These are phyloP conservation scores for Verticillium nubilum DNA, from an alignment of 2,329 filamentous ascomycete genomes.

Conservation along the genomic window DNA sequence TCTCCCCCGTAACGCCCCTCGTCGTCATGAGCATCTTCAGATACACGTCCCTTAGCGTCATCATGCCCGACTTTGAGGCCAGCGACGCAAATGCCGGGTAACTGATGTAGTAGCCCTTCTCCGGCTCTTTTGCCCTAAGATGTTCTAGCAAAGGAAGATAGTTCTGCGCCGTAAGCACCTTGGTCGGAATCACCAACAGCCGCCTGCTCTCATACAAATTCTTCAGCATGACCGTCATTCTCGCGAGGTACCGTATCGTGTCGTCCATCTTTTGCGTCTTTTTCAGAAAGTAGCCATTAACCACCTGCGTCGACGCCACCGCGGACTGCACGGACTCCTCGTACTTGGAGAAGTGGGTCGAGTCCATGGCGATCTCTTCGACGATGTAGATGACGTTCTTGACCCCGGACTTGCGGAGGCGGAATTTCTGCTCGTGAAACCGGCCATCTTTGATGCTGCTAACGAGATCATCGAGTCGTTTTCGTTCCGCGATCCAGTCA, in stretches of 20 bases:
- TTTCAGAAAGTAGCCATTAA: constrained; percentile 76
- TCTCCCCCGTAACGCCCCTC: constrained; percentile 68
- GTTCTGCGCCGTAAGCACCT: constrained; percentile 55
- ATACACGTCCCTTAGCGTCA: constrained; percentile 69
- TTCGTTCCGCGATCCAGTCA: constrained; percentile 77
- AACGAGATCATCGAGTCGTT: constrained; percentile 75
- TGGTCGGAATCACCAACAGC: constrained; percentile 61
- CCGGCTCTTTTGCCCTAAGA: constrained; percentile 46
- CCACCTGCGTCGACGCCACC: constrained; percentile 71
- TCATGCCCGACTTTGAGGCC: constrained; percentile 68
- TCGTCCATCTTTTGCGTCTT: constrained; percentile 71
- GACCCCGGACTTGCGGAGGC: constrained; percentile 66
- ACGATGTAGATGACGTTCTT: constrained; percentile 74
- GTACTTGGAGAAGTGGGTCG: constrained; percentile 48
- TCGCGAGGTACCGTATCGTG: constrained; percentile 67
- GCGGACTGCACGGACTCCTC: constrained; percentile 66
- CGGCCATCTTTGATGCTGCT: constrained; percentile 76
- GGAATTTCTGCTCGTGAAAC: constrained; percentile 81
- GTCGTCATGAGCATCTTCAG: constrained; percentile 86
- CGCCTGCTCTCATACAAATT: constrained; percentile 55
- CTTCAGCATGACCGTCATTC: constrained; percentile 65
- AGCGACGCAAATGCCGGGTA: constrained; percentile 68
- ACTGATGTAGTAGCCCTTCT: constrained; percentile 54
- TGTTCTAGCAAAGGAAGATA: constrained; percentile 60
- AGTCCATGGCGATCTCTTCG: constrained; percentile 63